Evolutionary conservation across 306 rosid species (phyloP).

Genomic region (Prunus mume): DNA sequence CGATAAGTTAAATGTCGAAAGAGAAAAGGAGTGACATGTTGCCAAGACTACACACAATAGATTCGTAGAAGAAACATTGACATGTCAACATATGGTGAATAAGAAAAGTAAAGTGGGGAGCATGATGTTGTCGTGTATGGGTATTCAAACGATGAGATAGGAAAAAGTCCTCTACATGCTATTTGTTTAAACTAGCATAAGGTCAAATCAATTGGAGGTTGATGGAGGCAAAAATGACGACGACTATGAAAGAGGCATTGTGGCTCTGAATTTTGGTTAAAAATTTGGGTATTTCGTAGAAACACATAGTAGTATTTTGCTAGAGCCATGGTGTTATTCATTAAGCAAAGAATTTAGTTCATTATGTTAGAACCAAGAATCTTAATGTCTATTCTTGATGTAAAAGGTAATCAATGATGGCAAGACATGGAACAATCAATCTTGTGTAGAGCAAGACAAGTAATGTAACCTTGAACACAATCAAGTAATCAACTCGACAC

Average conservation of each 20-base stretch:
- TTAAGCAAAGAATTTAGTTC: background rate
- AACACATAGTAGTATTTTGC: background rate
- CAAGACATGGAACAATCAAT: background rate
- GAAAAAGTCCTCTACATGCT: background rate
- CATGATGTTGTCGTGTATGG: background rate
- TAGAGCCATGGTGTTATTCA: background rate
- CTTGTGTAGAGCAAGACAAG: background rate
- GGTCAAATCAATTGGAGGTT: background rate
- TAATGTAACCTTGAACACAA: background rate
- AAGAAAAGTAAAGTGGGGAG: background rate
- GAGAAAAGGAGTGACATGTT: background rate
- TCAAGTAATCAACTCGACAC: background rate
- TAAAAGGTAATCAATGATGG: background rate
- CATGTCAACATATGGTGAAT: background rate
- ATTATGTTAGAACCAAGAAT: background rate
- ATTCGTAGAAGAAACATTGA: background rate
- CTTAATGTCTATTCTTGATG: background rate
- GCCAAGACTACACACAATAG: background rate
- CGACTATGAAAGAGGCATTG: background rate
- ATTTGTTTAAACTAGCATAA: background rate
- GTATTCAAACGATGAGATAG: background rate
- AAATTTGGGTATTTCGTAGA: background rate
- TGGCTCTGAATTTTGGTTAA: background rate
- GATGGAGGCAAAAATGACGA: background rate
- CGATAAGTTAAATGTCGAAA: background rate